A percentile compares a stretch with the other conserved stretches of the same genome.
These are phyloP conservation scores for Pichia californica DNA, from an alignment of 805 yeast genomes.

Conservation along the genomic window DNA sequence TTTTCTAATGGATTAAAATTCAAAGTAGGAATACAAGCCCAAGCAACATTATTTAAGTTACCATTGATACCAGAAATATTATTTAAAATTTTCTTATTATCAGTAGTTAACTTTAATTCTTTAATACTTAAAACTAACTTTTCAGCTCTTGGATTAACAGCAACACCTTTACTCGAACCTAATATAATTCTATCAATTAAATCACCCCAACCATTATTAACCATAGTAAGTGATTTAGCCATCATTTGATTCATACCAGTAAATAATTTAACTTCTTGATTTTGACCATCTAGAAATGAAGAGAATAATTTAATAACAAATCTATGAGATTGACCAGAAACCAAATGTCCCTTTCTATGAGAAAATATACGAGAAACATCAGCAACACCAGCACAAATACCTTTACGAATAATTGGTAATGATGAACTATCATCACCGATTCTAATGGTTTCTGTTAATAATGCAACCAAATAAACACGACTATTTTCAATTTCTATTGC, in stretches of 20 bases:
- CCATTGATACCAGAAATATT: constrained; percentile 19
- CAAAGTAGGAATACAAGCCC: constrained; percentile 59
- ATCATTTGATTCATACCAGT: constrained; percentile 31
- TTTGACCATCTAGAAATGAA: constrained; percentile 47
- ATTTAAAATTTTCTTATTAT: constrained; percentile 25
- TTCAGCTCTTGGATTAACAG: constrained; percentile 77
- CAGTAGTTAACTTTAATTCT: constrained; percentile 43
- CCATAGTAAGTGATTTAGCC: constrained; percentile 31
- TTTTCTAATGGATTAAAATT: constrained; percentile 58
- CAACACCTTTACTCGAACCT: constrained; percentile 71
- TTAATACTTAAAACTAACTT: constrained; percentile 62
- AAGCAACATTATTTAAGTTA: constrained; percentile 31
- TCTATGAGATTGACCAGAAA: constrained; percentile 60
- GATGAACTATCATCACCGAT: constrained; percentile 19
- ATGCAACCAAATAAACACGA: constrained; percentile 69
- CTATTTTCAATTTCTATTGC: constrained; percentile 51
- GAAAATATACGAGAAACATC: constrained; percentile 78
- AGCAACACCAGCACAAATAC: constrained; percentile 83
- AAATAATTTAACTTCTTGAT: constrained; percentile 19
- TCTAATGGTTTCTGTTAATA: constrained; percentile 63
- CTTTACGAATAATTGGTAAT: constrained; percentile 48
- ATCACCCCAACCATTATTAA: constrained; percentile 85
- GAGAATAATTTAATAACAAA: constrained; percentile 68
- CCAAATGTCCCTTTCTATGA: constrained; percentile 50
- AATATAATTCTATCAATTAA: constrained; percentile 68